Evolutionary conservation across 164 flowering plant species (phyloP), one percentile per base, ranked within the genome.

Genomic region (Piper longum): DNA sequence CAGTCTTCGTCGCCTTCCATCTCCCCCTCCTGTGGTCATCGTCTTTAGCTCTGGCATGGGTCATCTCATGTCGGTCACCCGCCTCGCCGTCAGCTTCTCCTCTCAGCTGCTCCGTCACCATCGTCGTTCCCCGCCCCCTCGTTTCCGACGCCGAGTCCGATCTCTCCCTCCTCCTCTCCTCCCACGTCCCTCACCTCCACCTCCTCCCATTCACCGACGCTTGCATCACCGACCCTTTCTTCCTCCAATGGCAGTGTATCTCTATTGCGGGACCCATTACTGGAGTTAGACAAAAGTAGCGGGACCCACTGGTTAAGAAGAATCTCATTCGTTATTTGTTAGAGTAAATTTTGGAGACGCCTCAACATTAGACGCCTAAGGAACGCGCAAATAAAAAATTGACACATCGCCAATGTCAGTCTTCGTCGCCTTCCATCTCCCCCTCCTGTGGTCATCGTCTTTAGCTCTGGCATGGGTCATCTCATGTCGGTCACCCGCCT

Each of bases 381-480:
- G n/a, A n/a, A n/a, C n/a, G n/a, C n/a, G n/a, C n/a, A n/a, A n/a
- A n/a, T n/a, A n/a, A n/a, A n/a, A n/a, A n/a, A n/a, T n/a, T n/a
- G n/a, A n/a, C n/a, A n/a, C n/a, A n/a, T n/a, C n/a, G n/a, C n/a
- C n/a, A n/a, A n/a, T n/a, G n/a, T n/a, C n/a, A n/a, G n/a, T n/a
- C n/a, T n/a, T n/a, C n/a, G n/a, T n/a, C n/a, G n/a, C n/a, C n/a
- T n/a, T n/a, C 19, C 14, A 56, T 26, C 43, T 39, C 16, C 18
- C 16, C 73, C 78, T 66, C 77, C 71, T 56, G 57, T 74, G 3
- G 78, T 73, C 18, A 59, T 79, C 41, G 67, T 74, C 13, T 80
- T 75, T 0, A 73, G 82, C 63, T 58, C 82, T 4, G 80, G 82
- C 48, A 72, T 79, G 78, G 82, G 82, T 39, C 79, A 79, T 42